These are phyloP conservation scores for Lobosporangium transversale DNA, from an alignment of 192 early-diverging fungal genomes.

Conservation along the genomic window DNA sequence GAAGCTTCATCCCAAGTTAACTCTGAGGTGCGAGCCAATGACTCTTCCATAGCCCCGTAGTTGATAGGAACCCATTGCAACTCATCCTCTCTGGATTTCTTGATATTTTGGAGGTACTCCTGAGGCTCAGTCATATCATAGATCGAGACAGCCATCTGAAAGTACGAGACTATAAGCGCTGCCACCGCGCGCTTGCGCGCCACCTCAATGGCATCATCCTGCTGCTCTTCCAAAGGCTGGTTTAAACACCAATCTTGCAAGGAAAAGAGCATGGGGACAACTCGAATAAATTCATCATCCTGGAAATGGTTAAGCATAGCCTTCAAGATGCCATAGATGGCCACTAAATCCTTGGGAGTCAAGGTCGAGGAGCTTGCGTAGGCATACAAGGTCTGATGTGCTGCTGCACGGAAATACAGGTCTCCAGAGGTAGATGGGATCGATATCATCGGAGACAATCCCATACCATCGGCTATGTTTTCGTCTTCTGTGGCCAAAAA, in stretches of 20 bases:
- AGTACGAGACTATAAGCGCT: constrained; percentile 32
- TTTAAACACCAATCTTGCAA: constrained; percentile 45
- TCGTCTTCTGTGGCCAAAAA: constrained; percentile 57
- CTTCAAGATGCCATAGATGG: constrained; percentile 37
- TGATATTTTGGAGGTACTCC: constrained; percentile 49
- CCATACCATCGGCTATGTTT: neutral
- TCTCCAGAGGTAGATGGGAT: constrained; percentile 41
- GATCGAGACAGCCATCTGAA: constrained; percentile 32
- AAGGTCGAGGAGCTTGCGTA: constrained; percentile 31
- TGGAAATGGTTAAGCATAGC: constrained; percentile 40
- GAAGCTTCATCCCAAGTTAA: constrained; percentile 23
- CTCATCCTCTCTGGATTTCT: constrained; percentile 29
- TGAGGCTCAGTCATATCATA: constrained; percentile 39
- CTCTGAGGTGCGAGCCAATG: constrained; percentile 8
- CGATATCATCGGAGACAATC: constrained; percentile 12
- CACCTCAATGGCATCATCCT: constrained; percentile 4
- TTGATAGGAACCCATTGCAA: constrained; percentile 36
- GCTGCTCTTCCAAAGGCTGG: neutral
- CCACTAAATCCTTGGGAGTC: constrained; percentile 29
- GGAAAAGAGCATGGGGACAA: constrained; percentile 41
- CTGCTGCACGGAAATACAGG: constrained; percentile 41
- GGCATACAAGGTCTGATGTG: constrained; percentile 37
- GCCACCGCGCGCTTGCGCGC: constrained; percentile 37
- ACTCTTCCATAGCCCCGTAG: constrained; percentile 21
- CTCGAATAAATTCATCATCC: constrained; percentile 49